Evolutionary conservation across 352 stramenopile species (phyloP).

Genomic region (Pythium folliculosum): DNA sequence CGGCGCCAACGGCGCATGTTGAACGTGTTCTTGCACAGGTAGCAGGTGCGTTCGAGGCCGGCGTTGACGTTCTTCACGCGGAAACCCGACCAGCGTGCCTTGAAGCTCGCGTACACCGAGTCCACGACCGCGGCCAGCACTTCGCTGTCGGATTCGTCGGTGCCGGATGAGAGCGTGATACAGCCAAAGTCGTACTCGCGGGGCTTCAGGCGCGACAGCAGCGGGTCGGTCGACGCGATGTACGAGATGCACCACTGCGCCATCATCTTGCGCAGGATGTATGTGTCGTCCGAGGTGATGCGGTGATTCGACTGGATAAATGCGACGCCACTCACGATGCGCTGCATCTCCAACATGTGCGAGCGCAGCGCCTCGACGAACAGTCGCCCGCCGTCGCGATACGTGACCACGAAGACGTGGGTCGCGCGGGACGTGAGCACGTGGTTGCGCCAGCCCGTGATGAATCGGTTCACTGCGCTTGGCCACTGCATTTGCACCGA

Average conservation of each 20-base stretch:
- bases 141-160: slow-evolving; percentile 47
- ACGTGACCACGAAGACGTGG: slow-evolving; percentile 67
- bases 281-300: slow-evolving; percentile 55
- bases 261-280: slow-evolving; percentile 67
- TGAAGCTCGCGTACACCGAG: slow-evolving; percentile 69
- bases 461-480: slow-evolving; percentile 57
- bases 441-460: slow-evolving; percentile 73
- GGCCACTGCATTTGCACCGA: slow-evolving; percentile 38
- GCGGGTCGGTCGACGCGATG: slow-evolving; percentile 39
- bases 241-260: slow-evolving; percentile 71
- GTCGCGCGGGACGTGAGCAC: slow-evolving; percentile 62
- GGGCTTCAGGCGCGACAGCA: slow-evolving; percentile 58
- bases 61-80: slow-evolving; percentile 72
- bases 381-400: slow-evolving; percentile 55
- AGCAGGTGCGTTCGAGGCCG: slow-evolving; percentile 70
- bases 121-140: slow-evolving; percentile 52
- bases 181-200: slow-evolving; percentile 59
- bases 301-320: slow-evolving; percentile 70
- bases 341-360: slow-evolving; percentile 68
- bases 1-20: slow-evolving; percentile 76
- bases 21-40: slow-evolving; percentile 63
- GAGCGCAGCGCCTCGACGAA: slow-evolving; percentile 56
- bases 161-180: slow-evolving; percentile 49
- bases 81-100: slow-evolving; percentile 73
- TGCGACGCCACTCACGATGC: slow-evolving; percentile 65